phyloP scores from a whole-genome alignment of 2,329 filamentous ascomycete genomes.

The Diaporthe aspalathi region DNA sequence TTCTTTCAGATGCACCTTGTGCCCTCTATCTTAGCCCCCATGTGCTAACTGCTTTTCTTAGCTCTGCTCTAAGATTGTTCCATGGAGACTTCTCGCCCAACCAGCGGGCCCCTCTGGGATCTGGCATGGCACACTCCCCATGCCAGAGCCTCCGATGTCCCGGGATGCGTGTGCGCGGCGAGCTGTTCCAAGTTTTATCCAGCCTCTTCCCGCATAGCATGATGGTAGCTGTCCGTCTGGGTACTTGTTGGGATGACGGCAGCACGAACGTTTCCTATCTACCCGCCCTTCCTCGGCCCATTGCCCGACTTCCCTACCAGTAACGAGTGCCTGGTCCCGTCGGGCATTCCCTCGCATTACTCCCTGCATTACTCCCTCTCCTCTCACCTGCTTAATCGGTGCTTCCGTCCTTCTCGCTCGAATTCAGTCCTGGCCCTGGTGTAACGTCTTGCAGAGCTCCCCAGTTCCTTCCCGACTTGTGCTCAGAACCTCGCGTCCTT shows the following conservation, averaged over 20 bases:
- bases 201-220: not conserved
- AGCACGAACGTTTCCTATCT: not conserved
- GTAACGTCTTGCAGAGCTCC: not conserved
- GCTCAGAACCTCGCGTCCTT: not conserved
- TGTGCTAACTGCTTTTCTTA: not conserved
- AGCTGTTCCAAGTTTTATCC: not conserved
- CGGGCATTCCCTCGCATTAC: not conserved
- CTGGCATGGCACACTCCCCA: no score
- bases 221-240: not conserved
- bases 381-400: rapidly evolving
- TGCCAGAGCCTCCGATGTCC: not conserved
- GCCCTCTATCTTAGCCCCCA: no score
- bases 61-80: not conserved
- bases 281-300: not conserved
- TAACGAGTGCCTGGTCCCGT: not conserved
- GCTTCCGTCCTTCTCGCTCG: not conserved
- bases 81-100: not conserved
- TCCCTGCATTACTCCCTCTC: no score
- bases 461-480: constrained; percentile 7
- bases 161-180: not conserved
- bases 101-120: not conserved
- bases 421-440: not conserved
- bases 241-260: constrained; percentile 13
- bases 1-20: not conserved
- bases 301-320: not conserved